Evolutionary conservation across 352 stramenopile genomes (phyloP), one percentile per base, ranked within the genome.

Genomic region (Globisporangium radiosum): DNA sequence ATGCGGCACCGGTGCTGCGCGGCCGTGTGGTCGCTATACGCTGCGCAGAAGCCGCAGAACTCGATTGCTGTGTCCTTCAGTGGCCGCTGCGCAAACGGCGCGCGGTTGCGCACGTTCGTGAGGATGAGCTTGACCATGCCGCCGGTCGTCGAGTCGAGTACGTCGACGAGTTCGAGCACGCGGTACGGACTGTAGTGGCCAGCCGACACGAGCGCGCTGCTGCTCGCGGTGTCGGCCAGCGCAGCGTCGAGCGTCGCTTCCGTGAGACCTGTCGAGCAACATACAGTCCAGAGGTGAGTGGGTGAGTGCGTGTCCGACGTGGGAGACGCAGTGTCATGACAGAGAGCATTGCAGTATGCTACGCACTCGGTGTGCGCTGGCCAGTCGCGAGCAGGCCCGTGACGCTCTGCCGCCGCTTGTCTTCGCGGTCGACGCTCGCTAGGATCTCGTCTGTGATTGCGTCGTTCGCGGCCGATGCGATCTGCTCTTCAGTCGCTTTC

Each of bases 101-200:
- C 64, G 52, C 75, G 74, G 7, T 60, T 65, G 7, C 79, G 70
- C 39, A 93, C 76, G 38, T 91, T 91, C 14, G 69, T 83, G 37
- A 93, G 66, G 25, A 93, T 78, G 5, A 71, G 69, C 65, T 88
- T 86, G 39, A 90, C 83, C 72, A 90, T 82, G 13, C 79, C 83
- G 5, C 81, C 81, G 0, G 83, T 91, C 7, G 75, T 88, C 36
- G 81, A 81, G 59, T 93, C 83, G 44, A 92, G 68, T 50, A 90
- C 74, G 58, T 91, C 81, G 36, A 90, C 73, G 3, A 93, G 70
- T 54, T 90, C 81, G 9, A 90, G 63, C 54, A 90, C 77, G n/a
- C 75, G 71, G 60, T 87, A 88, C 17, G 74, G 69, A 48, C 65
- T 78, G 60, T 80, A 73, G 19, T 73, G 68, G 7, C 62, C 70